Evolutionary conservation across 257 asterid genomes (phyloP), one percentile per base, ranked within the genome.

Genomic region (Ballota nigra): DNA sequence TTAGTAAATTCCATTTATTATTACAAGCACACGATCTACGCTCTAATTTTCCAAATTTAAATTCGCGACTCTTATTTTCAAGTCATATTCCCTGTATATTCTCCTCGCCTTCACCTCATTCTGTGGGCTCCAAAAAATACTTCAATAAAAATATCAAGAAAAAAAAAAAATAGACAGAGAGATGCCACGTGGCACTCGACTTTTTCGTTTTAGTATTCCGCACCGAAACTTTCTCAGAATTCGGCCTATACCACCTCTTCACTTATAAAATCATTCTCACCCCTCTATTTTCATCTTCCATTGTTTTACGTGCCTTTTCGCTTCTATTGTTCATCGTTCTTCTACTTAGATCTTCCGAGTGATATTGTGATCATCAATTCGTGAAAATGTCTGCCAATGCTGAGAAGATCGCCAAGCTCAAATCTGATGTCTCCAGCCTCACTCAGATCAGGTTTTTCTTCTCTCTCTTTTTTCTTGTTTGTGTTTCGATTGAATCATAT

Each of bases 371-470:
- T 70, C 67, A 11, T 67, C 16, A 11, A 33, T 43, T 23, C 70
- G 47, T 51, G 23, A 34, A 49, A 16, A 75, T 82, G 72, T 68
- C 81, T 73, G 77, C 87, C 13, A 95, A 88, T 79, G 74, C 94
- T 15, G 86, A 89, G 73, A 91, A 87, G 84, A 82, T 93, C 71
- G 20, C 82, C 40, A 81, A 80, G 66, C 96, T 93, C 68, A 84
- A 87, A 77, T 83, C 94, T 18, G 85, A 92, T 15, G 86, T 85
- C 29, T 74, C 95, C 52, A 36, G 69, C 51, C 96, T 93, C 81
- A 75, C 22, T 33, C 96, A 86, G 86, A 89, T 93, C 94, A 93
- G 98, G 96, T 76, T 24, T 45, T 38, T 47, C 16, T 34, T 66
- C 28, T 29, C 36, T 41, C 12, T 19, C 6, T 41, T 18, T n/a